Evolutionary conservation across 2,329 filamentous ascomycete species (phyloP), one percentile per base, ranked within the genome.

Genomic region (Pezicula neosporulosa): DNA sequence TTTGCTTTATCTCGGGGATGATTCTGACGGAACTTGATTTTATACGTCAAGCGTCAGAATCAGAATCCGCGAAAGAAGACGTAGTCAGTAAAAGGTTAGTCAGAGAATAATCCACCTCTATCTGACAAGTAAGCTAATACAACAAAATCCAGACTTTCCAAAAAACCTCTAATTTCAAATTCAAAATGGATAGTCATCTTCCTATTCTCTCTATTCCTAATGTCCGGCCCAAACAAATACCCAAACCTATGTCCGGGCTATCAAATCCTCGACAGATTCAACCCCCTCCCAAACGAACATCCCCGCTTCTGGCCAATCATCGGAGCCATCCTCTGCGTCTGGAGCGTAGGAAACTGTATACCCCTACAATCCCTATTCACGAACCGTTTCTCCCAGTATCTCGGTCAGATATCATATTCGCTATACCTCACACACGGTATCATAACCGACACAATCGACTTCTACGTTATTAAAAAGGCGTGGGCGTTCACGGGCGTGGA

Each of bases 361-460:
- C 35, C 54, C 51, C 54, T 70, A 47, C 70, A 69, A 49, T 59
- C 58, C 9, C 72, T 73, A 37, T 75, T 79, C 56, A 72, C 74
- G 51, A 68, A 67, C 4, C 63, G 67, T 1, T 55, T 77, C 8
- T 72, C 74, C 18, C 77, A 78, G 56, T 82, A 81, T 60, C 72
- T 77, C 27, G 78, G 74, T 10, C 70, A 73, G 27, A 74, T 81
- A 56, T 78, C 76, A 52, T 82, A 76, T 53, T 74, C 77, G 4
- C 68, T 82, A 8, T 81, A 82, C 57, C 69, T 82, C n/a, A 70
- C 78, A 15, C 78, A 82, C 56, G 77, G 78, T 0, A 72, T 70
- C 6, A 66, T 77, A 7, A 59, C 78, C 16, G 70, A 67, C 39
- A 46, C 28, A 7, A 13, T 42, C 24, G 38, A 45, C 18, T 10